phyloP scores from a whole-genome alignment of 2,329 filamentous ascomycete species.

The Colletotrichum kahawae region DNA sequence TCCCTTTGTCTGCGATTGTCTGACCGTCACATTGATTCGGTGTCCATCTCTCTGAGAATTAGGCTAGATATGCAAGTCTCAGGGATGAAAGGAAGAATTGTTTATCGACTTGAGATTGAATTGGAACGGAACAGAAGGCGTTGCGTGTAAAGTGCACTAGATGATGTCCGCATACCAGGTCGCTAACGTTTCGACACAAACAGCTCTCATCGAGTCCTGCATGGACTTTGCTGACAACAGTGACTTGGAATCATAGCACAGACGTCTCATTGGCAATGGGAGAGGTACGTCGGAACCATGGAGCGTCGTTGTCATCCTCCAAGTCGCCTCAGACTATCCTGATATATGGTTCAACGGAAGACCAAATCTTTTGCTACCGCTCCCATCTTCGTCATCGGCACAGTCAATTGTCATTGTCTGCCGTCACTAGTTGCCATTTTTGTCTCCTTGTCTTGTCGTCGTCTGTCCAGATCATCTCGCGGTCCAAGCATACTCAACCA shows the following conservation, averaged over 20 bases:
- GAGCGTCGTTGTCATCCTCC: background rate
- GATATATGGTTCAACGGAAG: rapidly evolving
- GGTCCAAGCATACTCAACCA: background rate
- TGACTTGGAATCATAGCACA: rapidly evolving
- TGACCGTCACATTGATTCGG: background rate
- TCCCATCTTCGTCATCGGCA: background rate
- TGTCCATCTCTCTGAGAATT: background rate
- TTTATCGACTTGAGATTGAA: background rate
- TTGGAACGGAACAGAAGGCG: rapidly evolving
- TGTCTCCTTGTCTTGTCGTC: background rate
- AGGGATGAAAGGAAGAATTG: rapidly evolving
- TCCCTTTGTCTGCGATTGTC: background rate
- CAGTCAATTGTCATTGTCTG: rapidly evolving
- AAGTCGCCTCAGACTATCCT: background rate
- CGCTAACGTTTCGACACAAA: background rate
- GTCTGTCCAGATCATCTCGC: background rate
- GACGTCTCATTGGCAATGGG: background rate
- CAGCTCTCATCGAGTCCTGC: background rate
- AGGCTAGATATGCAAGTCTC: background rate
- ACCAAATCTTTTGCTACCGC: background rate
- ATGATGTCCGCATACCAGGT: background rate
- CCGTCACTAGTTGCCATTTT: background rate
- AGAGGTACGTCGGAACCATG: rapidly evolving
- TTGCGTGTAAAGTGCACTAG: background rate
- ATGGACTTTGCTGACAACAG: background rate